Base-by-base conservation (phyloP, 2,329 filamentous ascomycete genomes). In the Fusarium drepaniforme region DNA sequence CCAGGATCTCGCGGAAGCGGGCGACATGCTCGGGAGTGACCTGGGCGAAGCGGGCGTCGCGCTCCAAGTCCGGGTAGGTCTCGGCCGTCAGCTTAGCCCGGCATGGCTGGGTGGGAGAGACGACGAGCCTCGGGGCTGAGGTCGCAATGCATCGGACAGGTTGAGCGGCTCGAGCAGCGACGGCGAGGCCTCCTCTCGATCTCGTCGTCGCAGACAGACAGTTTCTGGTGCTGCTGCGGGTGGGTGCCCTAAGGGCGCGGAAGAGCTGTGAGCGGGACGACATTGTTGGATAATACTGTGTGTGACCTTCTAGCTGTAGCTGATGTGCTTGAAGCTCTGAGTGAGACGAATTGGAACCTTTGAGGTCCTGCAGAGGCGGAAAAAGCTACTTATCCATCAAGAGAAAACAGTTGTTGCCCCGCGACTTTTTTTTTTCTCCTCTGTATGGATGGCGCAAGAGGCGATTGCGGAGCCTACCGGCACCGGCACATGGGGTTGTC, bases 1-100 rank as follows among this genome's bases (percentile, higher is more conserved):
- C 94, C 38, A 99, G 89, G n/a, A 98, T 85, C 23, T 91, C 86
- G 82, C 93, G 92, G 88, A 99, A 98, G 85, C 90, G 92, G 59
- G 91, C 87, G 64, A 98, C 94, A 87, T 99, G 93, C 44, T 96
- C 93, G 53, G 87, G 83, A 4, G 92, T 95, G 77, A 99, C 85
- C 81, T 91, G 83, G 35, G 91, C 86, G 83, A 97, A 99, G 33
- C 91, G 92, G 16, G 90, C 83, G 80, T 98, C 91, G 76, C 97
- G 91, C 85, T 96, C 91, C 79, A 99, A 87, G 70, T 93, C 88
- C 11, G 97, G 96, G 80, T 97, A 97, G 64, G 92, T 93, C 77
- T 98, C 94, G 64, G 94, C 91, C 18, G 97, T 99, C 85, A 93
- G 94, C 83, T 93, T 94, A 81, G 73, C 71, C 66, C 64, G 72